Percentiles rank a stretch among this genome's conserved stretches.
phyloP scores from a whole-genome alignment of 768 basidiomycete species.

The Boletales sp. region DNA sequence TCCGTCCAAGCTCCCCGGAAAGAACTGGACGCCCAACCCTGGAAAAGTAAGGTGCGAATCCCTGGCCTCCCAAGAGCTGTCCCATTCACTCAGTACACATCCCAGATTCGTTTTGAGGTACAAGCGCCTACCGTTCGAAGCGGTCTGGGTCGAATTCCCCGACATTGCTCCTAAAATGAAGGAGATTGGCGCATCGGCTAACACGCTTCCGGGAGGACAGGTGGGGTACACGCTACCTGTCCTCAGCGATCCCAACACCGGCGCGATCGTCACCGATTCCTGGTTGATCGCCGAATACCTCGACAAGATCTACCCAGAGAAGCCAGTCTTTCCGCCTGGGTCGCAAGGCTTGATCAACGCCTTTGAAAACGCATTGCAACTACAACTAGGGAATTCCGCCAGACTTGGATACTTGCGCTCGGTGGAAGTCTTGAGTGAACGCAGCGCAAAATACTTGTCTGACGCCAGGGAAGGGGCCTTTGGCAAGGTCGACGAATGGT shows the following conservation, averaged over 20 bases:
- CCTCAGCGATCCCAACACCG: slow-evolving; percentile 31
- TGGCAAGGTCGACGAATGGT: slow-evolving; percentile 29
- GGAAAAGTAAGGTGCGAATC: slow-evolving; percentile 33
- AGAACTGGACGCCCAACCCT: slow-evolving; percentile 35
- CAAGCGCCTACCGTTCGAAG: slow-evolving; percentile 33
- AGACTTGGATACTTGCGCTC: too few relatives aligned
- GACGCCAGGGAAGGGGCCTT: slow-evolving; percentile 28
- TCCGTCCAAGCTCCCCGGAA: slow-evolving; percentile 28
- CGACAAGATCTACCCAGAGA: slow-evolving; percentile 33
- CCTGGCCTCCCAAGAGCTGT: too few relatives aligned
- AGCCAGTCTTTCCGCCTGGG: slow-evolving; percentile 23
- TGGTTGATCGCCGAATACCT: slow-evolving; percentile 34
- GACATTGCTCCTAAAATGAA: slow-evolving; percentile 27
- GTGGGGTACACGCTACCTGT: slow-evolving; percentile 31
- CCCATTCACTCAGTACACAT: neutral
- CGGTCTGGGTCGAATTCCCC: slow-evolving; percentile 33
- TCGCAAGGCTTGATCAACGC: slow-evolving; percentile 21
- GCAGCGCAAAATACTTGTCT: slow-evolving; percentile 37
- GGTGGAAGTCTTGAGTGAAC: slow-evolving; percentile 27
- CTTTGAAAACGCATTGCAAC: slow-evolving; percentile 4
- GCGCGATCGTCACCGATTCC: slow-evolving; percentile 28
- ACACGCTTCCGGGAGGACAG: slow-evolving; percentile 13
- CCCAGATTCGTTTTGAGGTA: slow-evolving; percentile 30
- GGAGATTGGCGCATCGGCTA: slow-evolving; percentile 24
- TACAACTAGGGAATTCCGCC: too few relatives aligned